A percentile compares a stretch with the other conserved stretches of the same genome.
Conservation (phyloP, 768 basidiomycete species). For the Ephemerocybe angulata region DNA sequence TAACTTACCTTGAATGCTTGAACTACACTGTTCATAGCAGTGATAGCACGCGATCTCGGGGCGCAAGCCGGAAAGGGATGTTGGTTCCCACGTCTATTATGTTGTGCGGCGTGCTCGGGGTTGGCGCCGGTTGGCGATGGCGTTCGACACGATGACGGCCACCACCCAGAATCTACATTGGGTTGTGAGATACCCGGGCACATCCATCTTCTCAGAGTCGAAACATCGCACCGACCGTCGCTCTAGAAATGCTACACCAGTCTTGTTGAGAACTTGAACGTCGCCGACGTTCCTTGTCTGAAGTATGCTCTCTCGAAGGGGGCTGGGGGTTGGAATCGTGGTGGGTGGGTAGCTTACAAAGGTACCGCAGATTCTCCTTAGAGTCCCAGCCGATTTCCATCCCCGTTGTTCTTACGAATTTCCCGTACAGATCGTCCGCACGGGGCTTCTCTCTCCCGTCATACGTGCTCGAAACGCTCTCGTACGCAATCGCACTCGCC, state of each 20-base stretch:
- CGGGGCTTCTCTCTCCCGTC: constrained; percentile 84
- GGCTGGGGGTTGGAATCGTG: constrained; percentile 88
- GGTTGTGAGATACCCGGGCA: constrained; percentile 77
- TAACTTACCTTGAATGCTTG: too few species aligned
- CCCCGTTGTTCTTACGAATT: not conserved
- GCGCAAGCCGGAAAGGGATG: too few species aligned
- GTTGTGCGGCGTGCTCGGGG: too few species aligned
- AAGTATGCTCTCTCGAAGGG: constrained; percentile 92
- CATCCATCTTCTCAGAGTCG: constrained; percentile 75
- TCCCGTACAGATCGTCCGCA: constrained; percentile 58
- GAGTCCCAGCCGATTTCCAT: constrained; percentile 24
- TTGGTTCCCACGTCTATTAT: too few species aligned
- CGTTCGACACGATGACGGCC: constrained; percentile 75
- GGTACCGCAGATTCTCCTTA: constrained; percentile 84
- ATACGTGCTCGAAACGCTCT: constrained; percentile 85
- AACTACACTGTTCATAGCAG: too few species aligned
- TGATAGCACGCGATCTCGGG: too few species aligned
- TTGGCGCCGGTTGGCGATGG: too few species aligned
- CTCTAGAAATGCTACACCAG: constrained; percentile 89
- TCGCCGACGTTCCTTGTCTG: constrained; percentile 76
- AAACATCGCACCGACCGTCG: not conserved
- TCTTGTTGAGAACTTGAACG: constrained; percentile 80
- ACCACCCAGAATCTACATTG: constrained; percentile 84
- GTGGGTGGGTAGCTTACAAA: constrained; percentile 94
- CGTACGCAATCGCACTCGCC: constrained; percentile 84